These are phyloP conservation scores for Trichomonas vaginalis DNA, from an alignment of 208 protist genomes.

Conservation along the genomic window DNA sequence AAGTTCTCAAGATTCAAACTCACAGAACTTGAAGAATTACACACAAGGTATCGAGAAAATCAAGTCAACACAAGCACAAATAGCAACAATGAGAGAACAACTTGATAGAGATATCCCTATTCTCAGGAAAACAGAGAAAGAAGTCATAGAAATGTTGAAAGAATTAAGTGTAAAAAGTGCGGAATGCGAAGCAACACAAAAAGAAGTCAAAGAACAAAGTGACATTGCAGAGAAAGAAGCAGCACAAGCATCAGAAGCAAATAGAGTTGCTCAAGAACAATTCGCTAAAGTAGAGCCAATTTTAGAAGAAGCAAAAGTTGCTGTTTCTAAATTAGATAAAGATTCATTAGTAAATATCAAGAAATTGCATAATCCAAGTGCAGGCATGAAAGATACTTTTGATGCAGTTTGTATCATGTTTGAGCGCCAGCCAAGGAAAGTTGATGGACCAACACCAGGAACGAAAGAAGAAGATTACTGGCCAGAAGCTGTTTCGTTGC, in stretches of 20 bases:
- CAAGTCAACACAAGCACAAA: neutral
- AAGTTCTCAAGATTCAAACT: conserved; percentile 59
- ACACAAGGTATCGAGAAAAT: neutral
- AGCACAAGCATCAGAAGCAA: neutral
- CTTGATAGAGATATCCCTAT: neutral
- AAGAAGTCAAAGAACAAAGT: neutral
- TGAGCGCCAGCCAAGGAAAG: neutral
- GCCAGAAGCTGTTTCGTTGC: conserved; percentile 5
- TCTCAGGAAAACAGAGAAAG: neutral
- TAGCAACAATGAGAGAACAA: neutral
- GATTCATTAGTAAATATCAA: neutral
- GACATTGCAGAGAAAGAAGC: neutral
- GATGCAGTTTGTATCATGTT: conserved; percentile 21
- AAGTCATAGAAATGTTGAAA: neutral
- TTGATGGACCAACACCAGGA: neutral
- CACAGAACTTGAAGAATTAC: neutral
- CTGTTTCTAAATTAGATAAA: neutral
- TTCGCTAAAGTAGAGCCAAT: neutral
- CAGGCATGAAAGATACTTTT: neutral
- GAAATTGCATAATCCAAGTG: neutral
- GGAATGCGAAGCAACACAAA: neutral
- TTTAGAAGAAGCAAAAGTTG: neutral
- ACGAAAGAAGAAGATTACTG: neutral
- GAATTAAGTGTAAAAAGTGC: neutral
- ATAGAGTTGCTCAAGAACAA: neutral